phyloP scores from a whole-genome alignment of 2,329 filamentous ascomycete species.

The Pseudogymnoascus sp. region DNA sequence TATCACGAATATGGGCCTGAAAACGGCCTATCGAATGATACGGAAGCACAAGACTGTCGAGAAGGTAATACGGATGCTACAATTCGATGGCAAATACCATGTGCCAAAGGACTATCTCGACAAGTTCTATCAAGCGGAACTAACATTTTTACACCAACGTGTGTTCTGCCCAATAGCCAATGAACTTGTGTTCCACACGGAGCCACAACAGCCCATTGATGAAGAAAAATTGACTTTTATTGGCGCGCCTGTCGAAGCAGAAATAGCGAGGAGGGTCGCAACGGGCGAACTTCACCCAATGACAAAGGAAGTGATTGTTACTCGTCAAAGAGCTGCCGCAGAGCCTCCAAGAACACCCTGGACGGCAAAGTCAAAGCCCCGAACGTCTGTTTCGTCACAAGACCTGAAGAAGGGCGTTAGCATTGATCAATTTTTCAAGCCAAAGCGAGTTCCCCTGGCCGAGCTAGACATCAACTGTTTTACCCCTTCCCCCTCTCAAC shows the following conservation, averaged over 20 bases:
- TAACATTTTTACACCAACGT: constrained; percentile 89
- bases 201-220: constrained; percentile 53
- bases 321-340: constrained; percentile 23
- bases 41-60: constrained; percentile 86
- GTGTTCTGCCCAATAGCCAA: constrained; percentile 75
- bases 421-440: constrained; percentile 58
- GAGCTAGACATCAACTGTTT: constrained; percentile 62
- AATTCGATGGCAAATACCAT: constrained; percentile 79
- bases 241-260: constrained; percentile 60
- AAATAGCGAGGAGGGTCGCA: constrained; percentile 66
- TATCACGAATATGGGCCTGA: constrained; percentile 78
- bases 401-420: constrained; percentile 52
- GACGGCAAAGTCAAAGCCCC: constrained; percentile 15
- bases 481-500: constrained; percentile 57
- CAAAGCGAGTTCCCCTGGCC: constrained; percentile 53
- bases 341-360: constrained; percentile 15
- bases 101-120: constrained; percentile 76
- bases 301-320: constrained; percentile 56
- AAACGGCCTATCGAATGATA: constrained; percentile 85
- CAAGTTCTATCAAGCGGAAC: constrained; percentile 75
- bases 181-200: constrained; percentile 66
- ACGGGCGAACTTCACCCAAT: constrained; percentile 80
- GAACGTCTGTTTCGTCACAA: constrained; percentile 28
- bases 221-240: constrained; percentile 72
- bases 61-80: constrained; percentile 69